Conservation (phyloP, 2,329 filamentous ascomycete genomes). For the Zymoseptoria crescenta region DNA sequence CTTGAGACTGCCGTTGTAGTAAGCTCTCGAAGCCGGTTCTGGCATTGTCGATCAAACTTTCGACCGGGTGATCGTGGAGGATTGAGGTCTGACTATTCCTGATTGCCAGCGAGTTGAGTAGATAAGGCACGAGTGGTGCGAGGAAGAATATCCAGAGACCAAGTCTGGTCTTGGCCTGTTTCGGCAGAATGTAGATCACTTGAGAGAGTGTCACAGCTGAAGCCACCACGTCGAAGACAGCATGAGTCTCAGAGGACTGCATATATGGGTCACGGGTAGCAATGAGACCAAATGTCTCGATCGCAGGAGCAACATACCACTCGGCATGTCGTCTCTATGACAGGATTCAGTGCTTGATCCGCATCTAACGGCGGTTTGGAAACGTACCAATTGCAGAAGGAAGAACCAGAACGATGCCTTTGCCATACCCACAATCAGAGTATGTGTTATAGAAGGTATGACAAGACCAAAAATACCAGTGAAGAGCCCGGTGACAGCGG, state of each 20-base stretch:
- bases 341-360: background rate
- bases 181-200: conserved; percentile 1
- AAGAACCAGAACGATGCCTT: conserved; percentile 1
- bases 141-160: conserved; percentile 1
- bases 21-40: background rate
- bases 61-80: background rate
- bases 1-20: conserved; percentile 21
- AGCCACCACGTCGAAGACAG: background rate
- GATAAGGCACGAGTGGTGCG: conserved; percentile 22
- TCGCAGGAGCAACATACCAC: conserved; percentile 2
- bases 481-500: background rate
- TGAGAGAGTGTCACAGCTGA: background rate
- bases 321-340: background rate
- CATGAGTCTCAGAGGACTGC: background rate
- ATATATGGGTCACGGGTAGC: background rate
- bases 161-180: background rate
- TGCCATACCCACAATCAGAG: background rate
- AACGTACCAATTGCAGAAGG: conserved; percentile 1
- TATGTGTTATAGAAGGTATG: background rate
- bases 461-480: background rate
- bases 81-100: background rate
- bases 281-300: background rate
- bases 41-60: background rate
- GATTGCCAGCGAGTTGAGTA: background rate
- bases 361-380: background rate